Percentiles rank a stretch among this genome's conserved stretches.
phyloP scores from a whole-genome alignment of 768 basidiomycete species.

The Calocera cornea region DNA sequence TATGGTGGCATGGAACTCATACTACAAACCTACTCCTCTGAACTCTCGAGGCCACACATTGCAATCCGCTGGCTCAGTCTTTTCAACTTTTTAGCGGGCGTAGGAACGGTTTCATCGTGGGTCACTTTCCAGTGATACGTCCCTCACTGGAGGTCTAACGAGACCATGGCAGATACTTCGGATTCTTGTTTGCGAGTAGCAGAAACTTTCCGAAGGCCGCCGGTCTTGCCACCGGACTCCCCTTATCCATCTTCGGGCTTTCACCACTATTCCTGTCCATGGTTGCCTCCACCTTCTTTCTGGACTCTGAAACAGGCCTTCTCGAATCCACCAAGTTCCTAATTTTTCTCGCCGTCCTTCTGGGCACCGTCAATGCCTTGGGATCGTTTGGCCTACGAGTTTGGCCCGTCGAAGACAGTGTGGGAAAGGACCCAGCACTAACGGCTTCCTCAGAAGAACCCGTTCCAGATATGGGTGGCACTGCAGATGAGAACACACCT shows the following conservation, averaged over 20 bases:
- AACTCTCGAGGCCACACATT: background rate
- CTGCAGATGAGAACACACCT: slow-evolving; percentile 10
- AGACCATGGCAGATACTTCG: slow-evolving; percentile 44
- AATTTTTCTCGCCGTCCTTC: slow-evolving; percentile 41
- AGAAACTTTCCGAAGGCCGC: slow-evolving; percentile 35
- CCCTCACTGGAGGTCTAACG: background rate
- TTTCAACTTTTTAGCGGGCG: slow-evolving; percentile 37
- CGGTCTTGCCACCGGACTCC: slow-evolving; percentile 22
- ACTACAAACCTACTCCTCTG: slow-evolving; percentile 38
- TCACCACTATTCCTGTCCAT: slow-evolving; percentile 62
- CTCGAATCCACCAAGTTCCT: slow-evolving; percentile 40
- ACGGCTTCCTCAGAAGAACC: background rate
- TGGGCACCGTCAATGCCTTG: slow-evolving; percentile 40
- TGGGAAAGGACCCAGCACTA: slow-evolving; percentile 13
- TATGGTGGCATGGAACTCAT: slow-evolving; percentile 51
- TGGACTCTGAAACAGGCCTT: slow-evolving; percentile 28
- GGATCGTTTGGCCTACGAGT: slow-evolving; percentile 35
- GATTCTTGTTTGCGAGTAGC: slow-evolving; percentile 60
- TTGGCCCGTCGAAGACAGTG: slow-evolving; percentile 17
- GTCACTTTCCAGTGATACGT: slow-evolving; percentile 20
- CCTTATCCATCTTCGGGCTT: slow-evolving; percentile 64
- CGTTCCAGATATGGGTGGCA: background rate
- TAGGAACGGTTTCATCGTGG: slow-evolving; percentile 62
- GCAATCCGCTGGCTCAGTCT: background rate
- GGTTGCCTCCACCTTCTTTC: slow-evolving; percentile 51